Evolutionary conservation across 208 protist genomes (phyloP).

Genomic region (Trypanosoma rangeli): DNA sequence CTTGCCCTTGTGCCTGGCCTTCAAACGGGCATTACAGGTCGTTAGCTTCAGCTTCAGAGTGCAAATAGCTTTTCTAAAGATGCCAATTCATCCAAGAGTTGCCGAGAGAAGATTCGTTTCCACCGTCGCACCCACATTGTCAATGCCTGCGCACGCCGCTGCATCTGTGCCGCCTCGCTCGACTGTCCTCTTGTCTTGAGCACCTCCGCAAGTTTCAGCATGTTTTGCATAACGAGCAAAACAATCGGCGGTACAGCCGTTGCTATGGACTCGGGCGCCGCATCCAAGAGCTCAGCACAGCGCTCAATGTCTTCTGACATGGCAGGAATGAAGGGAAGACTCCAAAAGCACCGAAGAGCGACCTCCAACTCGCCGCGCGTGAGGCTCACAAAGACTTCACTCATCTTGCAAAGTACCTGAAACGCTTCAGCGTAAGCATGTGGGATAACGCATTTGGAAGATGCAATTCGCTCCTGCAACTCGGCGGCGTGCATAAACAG

Average conservation of each 20-base stretch:
- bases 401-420: conserved; percentile 50
- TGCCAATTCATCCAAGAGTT: conserved; percentile 31
- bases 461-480: conserved; percentile 35
- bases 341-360: conserved; percentile 45
- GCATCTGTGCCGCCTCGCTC: conserved; percentile 17
- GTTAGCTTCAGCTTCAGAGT: neutral
- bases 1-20: neutral
- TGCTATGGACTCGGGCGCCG: conserved; percentile 25
- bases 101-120: conserved; percentile 26
- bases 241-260: conserved; percentile 39
- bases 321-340: conserved; percentile 62
- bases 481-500: conserved; percentile 44
- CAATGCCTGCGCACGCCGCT: conserved; percentile 52
- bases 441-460: conserved; percentile 7
- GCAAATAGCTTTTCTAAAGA: conserved; percentile 14
- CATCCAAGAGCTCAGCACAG: conserved; percentile 32
- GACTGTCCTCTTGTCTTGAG: conserved; percentile 13
- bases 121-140: conserved; percentile 57
- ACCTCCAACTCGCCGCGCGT: conserved; percentile 38
- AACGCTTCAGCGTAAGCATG: conserved; percentile 20
- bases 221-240: conserved; percentile 30
- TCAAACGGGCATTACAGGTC: neutral
- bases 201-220: conserved; percentile 27
- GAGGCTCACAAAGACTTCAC: conserved; percentile 48
- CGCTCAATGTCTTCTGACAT: conserved; percentile 21